These are phyloP conservation scores for Populus hybrid DNA, from an alignment of 441 rosid genomes.

Conservation along the genomic window DNA sequence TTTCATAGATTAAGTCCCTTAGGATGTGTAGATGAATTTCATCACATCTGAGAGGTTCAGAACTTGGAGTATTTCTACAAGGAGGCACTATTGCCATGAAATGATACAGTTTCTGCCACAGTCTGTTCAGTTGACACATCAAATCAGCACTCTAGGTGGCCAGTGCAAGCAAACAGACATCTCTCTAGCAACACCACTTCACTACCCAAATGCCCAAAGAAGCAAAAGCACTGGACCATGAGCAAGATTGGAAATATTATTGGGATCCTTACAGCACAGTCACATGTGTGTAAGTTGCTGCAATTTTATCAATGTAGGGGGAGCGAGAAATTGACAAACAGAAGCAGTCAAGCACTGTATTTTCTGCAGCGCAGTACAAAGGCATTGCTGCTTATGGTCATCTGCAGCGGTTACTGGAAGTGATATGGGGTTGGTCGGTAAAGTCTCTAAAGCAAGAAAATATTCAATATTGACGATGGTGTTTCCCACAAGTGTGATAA, in stretches of 20 bases:
- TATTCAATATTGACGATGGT: not conserved
- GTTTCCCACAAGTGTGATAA: not conserved
- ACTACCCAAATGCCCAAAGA: not conserved
- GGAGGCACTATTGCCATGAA: not conserved
- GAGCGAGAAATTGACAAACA: no score
- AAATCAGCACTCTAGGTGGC: not conserved
- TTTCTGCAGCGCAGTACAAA: not conserved
- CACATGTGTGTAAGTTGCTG: no score
- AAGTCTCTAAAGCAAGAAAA: not conserved
- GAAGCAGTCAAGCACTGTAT: no score
- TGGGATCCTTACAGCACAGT: no score
- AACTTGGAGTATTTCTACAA: not conserved
- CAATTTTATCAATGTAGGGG: no score
- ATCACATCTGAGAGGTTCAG: not conserved
- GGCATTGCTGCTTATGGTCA: not conserved
- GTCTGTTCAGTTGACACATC: not conserved
- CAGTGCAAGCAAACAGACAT: not conserved
- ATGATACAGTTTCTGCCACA: slow-evolving; percentile 3
- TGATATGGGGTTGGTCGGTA: not conserved
- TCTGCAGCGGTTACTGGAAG: not conserved
- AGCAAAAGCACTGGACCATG: no score
- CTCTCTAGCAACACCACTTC: not conserved
- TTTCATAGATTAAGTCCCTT: not conserved
- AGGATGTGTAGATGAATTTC: not conserved
- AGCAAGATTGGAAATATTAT: no score